A percentile compares a stretch with the other conserved stretches of the same genome.
These are phyloP conservation scores for Suillus subalutaceus DNA, from an alignment of 768 basidiomycete genomes.

Conservation along the genomic window DNA sequence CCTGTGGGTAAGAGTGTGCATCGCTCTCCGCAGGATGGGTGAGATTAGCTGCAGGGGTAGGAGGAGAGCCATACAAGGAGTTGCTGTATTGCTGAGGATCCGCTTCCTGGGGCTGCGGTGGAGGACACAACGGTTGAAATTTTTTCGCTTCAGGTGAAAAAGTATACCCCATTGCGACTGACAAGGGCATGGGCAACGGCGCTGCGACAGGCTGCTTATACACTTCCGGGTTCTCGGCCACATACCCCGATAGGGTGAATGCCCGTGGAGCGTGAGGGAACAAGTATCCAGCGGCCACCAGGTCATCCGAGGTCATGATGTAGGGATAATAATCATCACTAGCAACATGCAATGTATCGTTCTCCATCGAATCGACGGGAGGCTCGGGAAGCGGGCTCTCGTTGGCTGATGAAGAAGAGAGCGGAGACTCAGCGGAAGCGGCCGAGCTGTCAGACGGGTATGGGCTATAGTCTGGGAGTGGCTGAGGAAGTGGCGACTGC, in stretches of 20 bases:
- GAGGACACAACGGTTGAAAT: conserved; percentile 39
- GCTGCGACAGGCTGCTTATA: conserved; percentile 38
- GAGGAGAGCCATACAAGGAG: conserved; percentile 18
- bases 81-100: conserved; percentile 23
- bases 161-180: conserved; percentile 34
- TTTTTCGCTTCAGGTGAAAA: conserved; percentile 37
- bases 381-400: conserved; percentile 44
- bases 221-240: conserved; percentile 25
- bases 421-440: conserved; percentile 40
- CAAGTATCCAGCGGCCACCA: conserved; percentile 21
- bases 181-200: conserved; percentile 34
- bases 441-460: conserved; percentile 41
- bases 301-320: conserved; percentile 26
- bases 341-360: conserved; percentile 28
- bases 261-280: conserved; percentile 29
- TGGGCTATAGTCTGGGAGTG: conserved; percentile 34
- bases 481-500: conserved; percentile 17
- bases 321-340: conserved; percentile 34
- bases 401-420: conserved; percentile 42
- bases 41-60: conserved; percentile 16
- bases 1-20: conserved; percentile 26
- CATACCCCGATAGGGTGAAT: conserved; percentile 26
- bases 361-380: conserved; percentile 37
- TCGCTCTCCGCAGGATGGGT: conserved; percentile 18
- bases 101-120: conserved; percentile 32